Evolutionary conservation across 148 eudicot genomes (phyloP), one percentile per base, ranked within the genome.

Genomic region (Persicaria tinctoria): DNA sequence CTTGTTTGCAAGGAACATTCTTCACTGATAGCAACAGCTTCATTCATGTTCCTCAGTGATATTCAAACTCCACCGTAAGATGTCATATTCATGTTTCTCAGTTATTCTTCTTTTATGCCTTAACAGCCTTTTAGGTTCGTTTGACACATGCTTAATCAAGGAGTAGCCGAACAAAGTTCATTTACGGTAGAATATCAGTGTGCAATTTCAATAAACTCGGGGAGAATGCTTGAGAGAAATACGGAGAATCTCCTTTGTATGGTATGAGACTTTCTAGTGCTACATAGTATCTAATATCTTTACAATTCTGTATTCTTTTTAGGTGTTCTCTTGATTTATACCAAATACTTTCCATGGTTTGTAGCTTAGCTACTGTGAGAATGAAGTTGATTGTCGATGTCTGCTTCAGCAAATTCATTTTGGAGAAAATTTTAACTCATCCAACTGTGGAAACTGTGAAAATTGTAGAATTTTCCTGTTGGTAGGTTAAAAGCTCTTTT

Each of bases 131-230:
- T 76, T 81, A 95, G 99, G 90, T 95, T 68, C 91, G 96, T 70
- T 92, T 95, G 81, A 95, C 90, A 92, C 80, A 95, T 95, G 99
- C 84, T 95, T 72, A 87, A 85, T 79, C 92, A 92, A 84, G 99
- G 93, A 76, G 85, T 59, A 54, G 75, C 60, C 20, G 98, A 92
- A 82, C 97, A 92, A 82, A 90, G 81, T 80, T 74, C 97, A 49
- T 80, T 83, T 44, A 54, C 76, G 46, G 73, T 83, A 76, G 87
- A 86, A 48, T 77, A 83, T 75, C 83, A 69, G 63, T 88, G 89
- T 80, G 44, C 72, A 60, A 79, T 50, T 83, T 70, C 77, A 18
- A 49, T 83, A 70, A 81, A 75, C 73, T 81, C 92, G 75, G 99
- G 97, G 82, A 89, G 85, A 82, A 76, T 83, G 71, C 49, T 86